Base-by-base conservation (phyloP, 768 basidiomycete genomes). In the Chlorophyllum brunneum region DNA sequence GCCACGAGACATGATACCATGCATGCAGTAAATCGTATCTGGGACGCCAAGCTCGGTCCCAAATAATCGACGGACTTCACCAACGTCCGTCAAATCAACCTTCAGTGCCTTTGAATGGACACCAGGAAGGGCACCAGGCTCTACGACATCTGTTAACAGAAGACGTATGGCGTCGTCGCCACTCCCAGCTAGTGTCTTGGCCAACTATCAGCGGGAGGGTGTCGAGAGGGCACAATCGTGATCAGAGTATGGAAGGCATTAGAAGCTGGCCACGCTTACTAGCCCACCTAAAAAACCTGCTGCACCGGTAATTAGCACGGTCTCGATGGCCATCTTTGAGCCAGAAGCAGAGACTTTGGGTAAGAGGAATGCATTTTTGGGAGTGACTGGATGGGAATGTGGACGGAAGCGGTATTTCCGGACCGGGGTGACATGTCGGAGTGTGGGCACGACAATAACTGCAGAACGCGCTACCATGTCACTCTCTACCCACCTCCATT, bases 1-100 rank as follows among this genome's bases (percentile, higher is more conserved):
- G 18, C 80, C 80, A 20, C 81, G 76, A 26, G 80, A 82, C 82
- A 85, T 83, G 59, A 83, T 79, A 2, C 82, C 82, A 59, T 79
- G 77, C 22, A 78, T 63, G 52, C 75, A 77, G 56, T 78, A 78
- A n/a, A 78, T 63, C 7, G 70, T 71, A 54, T 73, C 71, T 0
- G 74, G 75, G 4, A 72, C 56, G 7, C 74, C 75, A 40, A 70
- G 63, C 24, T 61, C 50, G 6, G 72, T 75, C 18, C 61, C 59
- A 61, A 77, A 78, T 7, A 78, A 58, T 0, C 51, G 58, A 24
- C 74, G 65, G 31, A 70, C 60, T 42, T 73, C 63, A 9, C 57
- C 48, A 18, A 59, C 60, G 40, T 72, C 65, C 1, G 72, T 74
- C 55, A 78, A 59, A 60, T 78, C 73, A 4, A 67, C 70, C 55